phyloP scores from a whole-genome alignment of 129 eudicot species.

The Smallanthus sonchifolius region DNA sequence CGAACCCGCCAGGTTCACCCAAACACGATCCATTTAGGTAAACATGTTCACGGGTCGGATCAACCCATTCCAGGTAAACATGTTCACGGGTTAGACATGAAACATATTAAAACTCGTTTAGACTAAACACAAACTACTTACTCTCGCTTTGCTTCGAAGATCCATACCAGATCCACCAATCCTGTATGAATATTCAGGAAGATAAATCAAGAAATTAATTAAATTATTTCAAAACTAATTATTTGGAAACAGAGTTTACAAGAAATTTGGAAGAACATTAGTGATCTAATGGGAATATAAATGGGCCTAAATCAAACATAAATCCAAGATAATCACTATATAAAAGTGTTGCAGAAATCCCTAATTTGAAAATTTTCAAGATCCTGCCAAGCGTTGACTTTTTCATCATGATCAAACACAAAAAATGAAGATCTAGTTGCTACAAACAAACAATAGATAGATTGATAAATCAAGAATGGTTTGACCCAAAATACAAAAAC shows the following conservation, averaged over 20 bases:
- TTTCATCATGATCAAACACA: constrained; percentile 3
- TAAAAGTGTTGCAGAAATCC: no score
- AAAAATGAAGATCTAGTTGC: constrained; percentile 14
- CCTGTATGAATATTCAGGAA: constrained; percentile 36
- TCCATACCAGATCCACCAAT: constrained; percentile 94
- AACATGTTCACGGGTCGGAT: no score
- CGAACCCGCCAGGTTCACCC: no score
- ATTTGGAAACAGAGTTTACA: background rate
- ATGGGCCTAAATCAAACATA: background rate
- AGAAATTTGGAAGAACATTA: background rate
- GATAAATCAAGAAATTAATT: background rate
- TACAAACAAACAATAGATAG: background rate
- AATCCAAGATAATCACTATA: background rate
- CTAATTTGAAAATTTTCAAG: no score
- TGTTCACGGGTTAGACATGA: no score
- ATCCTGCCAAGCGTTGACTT: constrained; percentile 5
- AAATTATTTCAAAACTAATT: background rate
- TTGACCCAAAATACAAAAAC: background rate
- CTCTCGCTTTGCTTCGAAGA: constrained; percentile 90
- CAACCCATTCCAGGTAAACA: no score
- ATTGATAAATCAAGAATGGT: background rate
- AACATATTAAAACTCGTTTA: no score
- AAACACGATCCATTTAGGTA: no score
- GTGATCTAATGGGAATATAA: background rate
- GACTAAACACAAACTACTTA: constrained; percentile 16